phyloP scores from a whole-genome alignment of 306 rosid genomes.

The Glycine latifolia region DNA sequence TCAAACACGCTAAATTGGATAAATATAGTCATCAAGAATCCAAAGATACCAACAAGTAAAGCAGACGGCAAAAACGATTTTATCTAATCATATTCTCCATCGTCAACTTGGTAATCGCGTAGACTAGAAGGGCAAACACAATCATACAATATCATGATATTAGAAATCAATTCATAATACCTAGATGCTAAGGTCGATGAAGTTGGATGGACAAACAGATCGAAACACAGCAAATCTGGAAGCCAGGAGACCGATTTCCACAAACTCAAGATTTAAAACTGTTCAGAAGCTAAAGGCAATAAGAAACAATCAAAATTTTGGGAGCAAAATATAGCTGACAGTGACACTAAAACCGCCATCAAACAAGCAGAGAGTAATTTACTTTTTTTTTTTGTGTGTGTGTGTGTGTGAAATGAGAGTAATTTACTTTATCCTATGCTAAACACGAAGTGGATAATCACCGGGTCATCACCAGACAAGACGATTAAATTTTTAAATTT shows the following conservation, averaged over 20 bases:
- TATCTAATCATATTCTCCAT: conserved; percentile 23
- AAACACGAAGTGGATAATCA: conserved; percentile 2
- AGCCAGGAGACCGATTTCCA: conserved; percentile 32
- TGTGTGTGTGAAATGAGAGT: no score
- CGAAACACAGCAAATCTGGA: conserved; percentile 41
- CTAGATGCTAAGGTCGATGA: conserved; percentile 44
- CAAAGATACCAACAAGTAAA: conserved; percentile 22
- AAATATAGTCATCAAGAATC: conserved; percentile 9
- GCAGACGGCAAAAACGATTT: not conserved
- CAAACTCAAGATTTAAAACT: conserved; percentile 28
- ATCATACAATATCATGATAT: conserved; percentile 4
- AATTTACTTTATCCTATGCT: not conserved
- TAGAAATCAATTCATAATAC: conserved; percentile 33
- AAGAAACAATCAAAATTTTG: conserved; percentile 1
- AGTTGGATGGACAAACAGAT: conserved; percentile 34
- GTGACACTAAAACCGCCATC: not conserved
- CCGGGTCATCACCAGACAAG: not conserved
- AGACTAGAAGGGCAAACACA: conserved; percentile 33
- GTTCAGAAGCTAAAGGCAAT: conserved; percentile 24
- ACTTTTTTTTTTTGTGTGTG: not conserved
- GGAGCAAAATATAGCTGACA: conserved; percentile 15
- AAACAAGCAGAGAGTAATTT: not conserved
- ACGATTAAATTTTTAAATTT: not conserved
- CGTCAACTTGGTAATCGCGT: not conserved
- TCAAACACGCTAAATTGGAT: conserved; percentile 15